phyloP scores from a whole-genome alignment of 352 stramenopile species.

The Pythium sukuiense region DNA sequence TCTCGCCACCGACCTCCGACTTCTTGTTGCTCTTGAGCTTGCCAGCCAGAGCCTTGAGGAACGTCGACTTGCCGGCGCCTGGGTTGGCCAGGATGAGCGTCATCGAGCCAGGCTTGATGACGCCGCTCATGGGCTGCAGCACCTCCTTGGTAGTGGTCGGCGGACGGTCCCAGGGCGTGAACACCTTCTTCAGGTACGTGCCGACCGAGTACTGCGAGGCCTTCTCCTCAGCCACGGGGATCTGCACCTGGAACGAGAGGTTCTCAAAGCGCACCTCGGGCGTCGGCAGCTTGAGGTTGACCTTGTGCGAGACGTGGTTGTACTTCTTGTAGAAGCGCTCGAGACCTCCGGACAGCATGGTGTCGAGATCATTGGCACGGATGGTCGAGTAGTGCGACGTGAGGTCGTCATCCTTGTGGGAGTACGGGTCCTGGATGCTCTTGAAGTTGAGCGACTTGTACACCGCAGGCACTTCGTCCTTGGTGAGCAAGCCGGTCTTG shows the following conservation, averaged over 20 bases:
- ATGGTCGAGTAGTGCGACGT: constrained; percentile 54
- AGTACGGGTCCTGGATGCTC: constrained; percentile 74
- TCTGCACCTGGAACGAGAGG: constrained; percentile 61
- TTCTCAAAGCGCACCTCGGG: constrained; percentile 80
- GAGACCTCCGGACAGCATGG: constrained; percentile 65
- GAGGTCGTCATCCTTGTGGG: constrained; percentile 44
- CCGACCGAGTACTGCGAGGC: constrained; percentile 56
- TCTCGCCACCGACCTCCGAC: constrained; percentile 54
- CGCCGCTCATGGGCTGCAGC: constrained; percentile 58
- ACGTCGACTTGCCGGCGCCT: constrained; percentile 74
- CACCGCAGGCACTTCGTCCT: constrained; percentile 49
- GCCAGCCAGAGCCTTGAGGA: constrained; percentile 71
- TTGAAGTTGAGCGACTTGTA: constrained; percentile 76
- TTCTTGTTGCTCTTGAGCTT: constrained; percentile 51
- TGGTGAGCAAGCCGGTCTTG: background rate
- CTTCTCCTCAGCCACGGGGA: constrained; percentile 38
- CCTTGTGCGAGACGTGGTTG: constrained; percentile 64
- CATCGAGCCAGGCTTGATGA: constrained; percentile 49
- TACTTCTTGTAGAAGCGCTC: constrained; percentile 86
- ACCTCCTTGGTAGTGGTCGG: constrained; percentile 43
- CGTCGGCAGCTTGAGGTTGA: constrained; percentile 62
- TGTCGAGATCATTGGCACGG: constrained; percentile 63
- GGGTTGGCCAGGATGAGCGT: constrained; percentile 71
- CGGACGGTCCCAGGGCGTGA: constrained; percentile 51
- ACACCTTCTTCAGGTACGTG: constrained; percentile 41